Evolutionary conservation across 2,329 filamentous ascomycete genomes (phyloP), one percentile per base, ranked within the genome.

Genomic region (Furcasterigmium sp.): DNA sequence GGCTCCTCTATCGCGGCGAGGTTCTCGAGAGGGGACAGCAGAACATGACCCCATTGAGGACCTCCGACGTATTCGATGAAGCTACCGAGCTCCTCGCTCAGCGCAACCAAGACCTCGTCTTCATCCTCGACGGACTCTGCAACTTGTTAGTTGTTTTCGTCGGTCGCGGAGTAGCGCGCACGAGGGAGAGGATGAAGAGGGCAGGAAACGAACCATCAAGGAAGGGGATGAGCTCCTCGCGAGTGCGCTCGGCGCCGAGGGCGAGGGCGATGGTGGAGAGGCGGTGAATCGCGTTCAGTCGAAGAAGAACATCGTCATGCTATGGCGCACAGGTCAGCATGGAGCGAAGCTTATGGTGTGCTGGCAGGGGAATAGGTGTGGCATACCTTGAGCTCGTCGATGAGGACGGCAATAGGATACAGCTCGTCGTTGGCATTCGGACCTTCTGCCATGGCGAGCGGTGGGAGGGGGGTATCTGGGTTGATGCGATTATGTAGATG

Each of bases 31-130:
- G 94, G 93, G 41, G 93, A 96, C 46, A 98, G 83, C 49, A 98
- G 85, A 64, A 97, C 91, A 70, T 98, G 93, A 57, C 87, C 93
- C 73, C 85, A 90, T 68, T 94, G 85, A 52, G 93, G 82, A 49
- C 93, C 93, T 51, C 93, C 93, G 53, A 98, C 93, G 59, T 97
- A 97, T 67, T 98, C 93, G 67, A 95, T 89, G 64, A 98, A 98
- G 63, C 81, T 85, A 54, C 93, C 93, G 53, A 98, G 82, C 75
- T 98, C 93, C 62, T 97, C 93, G 65, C 91, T 96, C 56, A 98
- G 74, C 53, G 93, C 93, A 51, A 95, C 95, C 55, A 98, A 80
- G 49, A 98, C 94, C 68, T 98, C 93, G 57, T 98, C 93, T 68
- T 98, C 93, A 60, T 98, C 93, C 71, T 98, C 93, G 57, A 98